phyloP scores from a whole-genome alignment of 2,329 filamentous ascomycete genomes.

The Cladobotryum mycophilum region DNA sequence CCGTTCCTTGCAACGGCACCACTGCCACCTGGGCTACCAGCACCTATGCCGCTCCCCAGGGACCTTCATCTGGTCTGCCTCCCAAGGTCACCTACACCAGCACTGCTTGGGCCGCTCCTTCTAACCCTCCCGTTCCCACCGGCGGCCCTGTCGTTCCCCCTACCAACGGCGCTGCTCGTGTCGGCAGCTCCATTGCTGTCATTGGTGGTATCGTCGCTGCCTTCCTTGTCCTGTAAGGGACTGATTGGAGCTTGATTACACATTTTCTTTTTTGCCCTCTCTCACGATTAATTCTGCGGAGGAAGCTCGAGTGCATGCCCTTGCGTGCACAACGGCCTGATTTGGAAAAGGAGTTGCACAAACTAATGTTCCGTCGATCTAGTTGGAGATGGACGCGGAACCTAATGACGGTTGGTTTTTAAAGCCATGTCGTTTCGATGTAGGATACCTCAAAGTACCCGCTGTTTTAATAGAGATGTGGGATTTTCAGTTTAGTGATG shows the following conservation, averaged over 20 bases:
- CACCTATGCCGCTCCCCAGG: slow-evolving; percentile 15
- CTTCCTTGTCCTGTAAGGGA: slow-evolving; percentile 37
- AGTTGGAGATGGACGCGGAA: slow-evolving; percentile 8
- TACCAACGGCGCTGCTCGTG: slow-evolving; percentile 22
- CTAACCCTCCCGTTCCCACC: slow-evolving; percentile 14
- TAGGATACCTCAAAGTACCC: slow-evolving; percentile 11
- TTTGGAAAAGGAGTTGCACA: slow-evolving; percentile 21
- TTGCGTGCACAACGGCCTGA: slow-evolving; percentile 24
- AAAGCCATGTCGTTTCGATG: slow-evolving; percentile 9
- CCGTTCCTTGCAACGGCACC: slow-evolving; percentile 22
- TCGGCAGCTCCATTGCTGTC: slow-evolving; percentile 33
- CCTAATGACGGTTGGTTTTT: not conserved
- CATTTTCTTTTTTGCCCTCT: slow-evolving; percentile 13
- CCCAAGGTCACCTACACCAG: slow-evolving; percentile 16
- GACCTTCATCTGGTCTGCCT: slow-evolving; percentile 19
- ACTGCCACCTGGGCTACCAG: slow-evolving; percentile 17
- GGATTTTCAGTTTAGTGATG: slow-evolving; percentile 9
- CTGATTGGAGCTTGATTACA: slow-evolving; percentile 6
- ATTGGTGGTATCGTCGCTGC: slow-evolving; percentile 36
- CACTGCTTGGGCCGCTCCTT: slow-evolving; percentile 16
- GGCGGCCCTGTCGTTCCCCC: slow-evolving; percentile 19
- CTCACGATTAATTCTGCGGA: slow-evolving; percentile 13
- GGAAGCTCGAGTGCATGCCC: slow-evolving; percentile 2
- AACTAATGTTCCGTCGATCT: slow-evolving; percentile 9
- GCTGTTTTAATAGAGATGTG: slow-evolving; percentile 11